These are phyloP conservation scores for Linnemannia zychae DNA, from an alignment of 192 early-diverging fungal genomes.

Conservation along the genomic window DNA sequence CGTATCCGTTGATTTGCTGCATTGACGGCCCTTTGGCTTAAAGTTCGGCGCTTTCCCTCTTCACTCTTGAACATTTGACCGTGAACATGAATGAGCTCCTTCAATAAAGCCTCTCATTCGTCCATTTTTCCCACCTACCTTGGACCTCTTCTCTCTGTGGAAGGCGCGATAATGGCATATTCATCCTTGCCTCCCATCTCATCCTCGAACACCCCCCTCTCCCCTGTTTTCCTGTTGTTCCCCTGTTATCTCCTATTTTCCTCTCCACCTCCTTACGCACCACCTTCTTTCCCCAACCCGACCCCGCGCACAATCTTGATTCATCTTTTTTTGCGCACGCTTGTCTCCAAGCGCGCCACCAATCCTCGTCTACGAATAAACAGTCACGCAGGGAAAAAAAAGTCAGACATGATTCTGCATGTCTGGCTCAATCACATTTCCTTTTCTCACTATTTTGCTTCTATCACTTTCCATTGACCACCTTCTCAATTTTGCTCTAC, in stretches of 20 bases:
- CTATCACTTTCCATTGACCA: neutral
- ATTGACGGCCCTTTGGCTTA: neutral
- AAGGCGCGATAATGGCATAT: neutral
- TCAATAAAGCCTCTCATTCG: neutral
- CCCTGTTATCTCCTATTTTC: neutral
- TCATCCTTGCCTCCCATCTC: neutral
- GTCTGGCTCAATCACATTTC: too few relatives aligned
- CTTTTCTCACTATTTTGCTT: neutral
- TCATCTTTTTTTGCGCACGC: neutral
- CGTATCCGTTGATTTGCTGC: slow-evolving; percentile 23
- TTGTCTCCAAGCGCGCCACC: slow-evolving; percentile 1
- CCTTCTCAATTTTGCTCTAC: too few relatives aligned
- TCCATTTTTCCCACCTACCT: neutral
- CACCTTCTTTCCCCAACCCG: neutral
- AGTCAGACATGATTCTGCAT: too few relatives aligned
- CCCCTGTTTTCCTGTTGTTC: neutral
- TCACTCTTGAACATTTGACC: neutral
- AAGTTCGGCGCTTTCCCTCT: neutral
- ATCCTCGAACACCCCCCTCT: neutral
- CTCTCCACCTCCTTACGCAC: neutral
- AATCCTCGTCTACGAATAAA: neutral
- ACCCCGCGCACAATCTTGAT: neutral
- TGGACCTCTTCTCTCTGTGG: neutral
- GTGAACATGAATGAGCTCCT: neutral
- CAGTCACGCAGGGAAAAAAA: neutral